Base-by-base conservation (phyloP, 1,139 yeast genomes). In the Diutina pseudorugosa region DNA sequence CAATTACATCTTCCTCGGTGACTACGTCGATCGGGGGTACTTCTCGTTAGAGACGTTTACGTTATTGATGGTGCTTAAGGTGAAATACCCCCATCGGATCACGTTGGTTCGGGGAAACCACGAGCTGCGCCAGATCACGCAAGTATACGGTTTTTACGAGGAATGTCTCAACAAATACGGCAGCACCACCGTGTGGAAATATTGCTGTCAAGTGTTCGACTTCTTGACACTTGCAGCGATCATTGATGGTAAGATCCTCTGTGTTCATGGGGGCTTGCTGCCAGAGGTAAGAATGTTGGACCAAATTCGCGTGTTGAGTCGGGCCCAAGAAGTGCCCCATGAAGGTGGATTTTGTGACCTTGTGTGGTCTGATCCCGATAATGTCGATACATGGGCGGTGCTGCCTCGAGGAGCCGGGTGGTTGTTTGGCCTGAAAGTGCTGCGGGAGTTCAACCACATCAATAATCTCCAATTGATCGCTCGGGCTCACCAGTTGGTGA, bases 321-420 rank as follows among this genome's bases (percentile, higher is more conserved):
- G 53, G 12, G 53, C 53, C 11, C 53, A 52, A 47, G 53, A 52
- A 21, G 53, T 52, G 19, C 53, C 53, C 14, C 53, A 52, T 33
- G 53, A 52, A 36, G 53, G 53, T 4, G 53, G 53, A 4, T 52
- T 52, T 41, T 52, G 53, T 20, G 53, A 52, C 33, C 14, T 52
- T 6, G 53, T 52, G 43, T 52, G 53, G 53, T 49, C 51, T 7
- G 53, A 52, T 18, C 53, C 53, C n/a, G 53, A 52, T 27, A 48
- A 89, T 64, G 83, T 95, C 58, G 89, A 89, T 56, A 91, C 94
- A 54, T 94, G 98, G 98, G 96, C 96, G 23, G 83, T 93, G 58
- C 85, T 95, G 54, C 98, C 98, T 59, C 81, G 98, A 70, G 98
- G 98, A 62, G 98, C 98, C 51, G 98, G 98, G 56, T 94, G 86